phyloP scores from a whole-genome alignment of 2,329 filamentous ascomycete genomes.

The Beauveria sp. region DNA sequence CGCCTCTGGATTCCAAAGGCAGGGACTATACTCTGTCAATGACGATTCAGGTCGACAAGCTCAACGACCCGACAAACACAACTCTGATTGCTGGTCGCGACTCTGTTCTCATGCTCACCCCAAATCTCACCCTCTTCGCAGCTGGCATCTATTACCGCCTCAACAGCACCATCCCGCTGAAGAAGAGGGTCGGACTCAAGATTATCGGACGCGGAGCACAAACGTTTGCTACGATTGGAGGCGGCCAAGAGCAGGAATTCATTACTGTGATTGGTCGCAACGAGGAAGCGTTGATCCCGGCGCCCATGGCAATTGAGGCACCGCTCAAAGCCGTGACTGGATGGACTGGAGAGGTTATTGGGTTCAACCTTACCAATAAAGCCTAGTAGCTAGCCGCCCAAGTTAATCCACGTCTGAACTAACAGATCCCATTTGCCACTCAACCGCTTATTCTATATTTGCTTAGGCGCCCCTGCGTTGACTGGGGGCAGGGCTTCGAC shows the following conservation, averaged over 20 bases:
- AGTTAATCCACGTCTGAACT: too few relatives aligned
- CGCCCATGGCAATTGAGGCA: slow-evolving; percentile 4
- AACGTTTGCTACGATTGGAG: not conserved
- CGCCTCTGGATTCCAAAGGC: slow-evolving; percentile 45
- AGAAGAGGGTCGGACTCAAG: not conserved
- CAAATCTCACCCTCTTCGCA: slow-evolving; percentile 28
- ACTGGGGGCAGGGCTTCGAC: too few relatives aligned
- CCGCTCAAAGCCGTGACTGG: not conserved
- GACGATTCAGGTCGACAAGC: slow-evolving; percentile 26
- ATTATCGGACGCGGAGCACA: not conserved
- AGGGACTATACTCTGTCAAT: slow-evolving; percentile 48
- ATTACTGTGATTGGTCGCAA: not conserved
- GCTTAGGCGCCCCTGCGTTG: too few relatives aligned
- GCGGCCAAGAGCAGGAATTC: not conserved
- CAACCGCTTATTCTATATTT: too few relatives aligned
- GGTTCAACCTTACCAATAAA: not conserved
- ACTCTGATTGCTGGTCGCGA: slow-evolving; percentile 35
- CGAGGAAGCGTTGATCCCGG: not conserved
- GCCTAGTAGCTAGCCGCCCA: not conserved
- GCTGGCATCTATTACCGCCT: slow-evolving; percentile 28
- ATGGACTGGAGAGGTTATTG: not conserved
- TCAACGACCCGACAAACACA: slow-evolving; percentile 25
- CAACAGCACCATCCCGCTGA: slow-evolving; percentile 16
- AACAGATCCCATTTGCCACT: too few relatives aligned
- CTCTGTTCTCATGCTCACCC: slow-evolving; percentile 35